These are phyloP conservation scores for Blastobotrys proliferans DNA, from an alignment of 1,139 yeast genomes.

Conservation along the genomic window DNA sequence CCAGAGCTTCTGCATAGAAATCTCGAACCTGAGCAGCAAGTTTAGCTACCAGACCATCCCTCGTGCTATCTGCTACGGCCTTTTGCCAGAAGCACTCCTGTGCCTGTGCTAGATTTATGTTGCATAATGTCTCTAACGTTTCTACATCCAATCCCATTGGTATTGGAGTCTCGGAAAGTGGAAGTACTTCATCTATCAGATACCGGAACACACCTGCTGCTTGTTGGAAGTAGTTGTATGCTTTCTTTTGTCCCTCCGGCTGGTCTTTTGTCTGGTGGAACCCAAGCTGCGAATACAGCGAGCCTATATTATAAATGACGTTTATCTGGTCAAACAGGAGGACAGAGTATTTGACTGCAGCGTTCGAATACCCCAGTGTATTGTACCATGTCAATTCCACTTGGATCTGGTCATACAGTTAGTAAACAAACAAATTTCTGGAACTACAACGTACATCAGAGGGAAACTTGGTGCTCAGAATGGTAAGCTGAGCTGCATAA, in stretches of 20 bases:
- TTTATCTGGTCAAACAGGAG: slow-evolving; percentile 56
- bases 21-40: slow-evolving; percentile 60
- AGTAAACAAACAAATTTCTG: background rate
- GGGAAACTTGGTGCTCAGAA: slow-evolving; percentile 42
- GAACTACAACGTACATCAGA: slow-evolving; percentile 31
- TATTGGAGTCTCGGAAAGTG: slow-evolving; percentile 25
- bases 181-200: slow-evolving; percentile 33
- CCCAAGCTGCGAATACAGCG: slow-evolving; percentile 57
- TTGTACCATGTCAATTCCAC: slow-evolving; percentile 69
- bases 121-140: slow-evolving; percentile 42
- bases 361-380: slow-evolving; percentile 53
- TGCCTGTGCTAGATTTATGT: slow-evolving; percentile 74
- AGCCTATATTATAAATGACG: slow-evolving; percentile 64
- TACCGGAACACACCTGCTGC: slow-evolving; percentile 66
- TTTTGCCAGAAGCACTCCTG: slow-evolving; percentile 84
- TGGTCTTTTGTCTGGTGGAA: slow-evolving; percentile 36
- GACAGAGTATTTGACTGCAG: slow-evolving; percentile 34
- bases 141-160: slow-evolving; percentile 45
- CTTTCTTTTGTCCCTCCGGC: slow-evolving; percentile 55
- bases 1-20: slow-evolving; percentile 49
- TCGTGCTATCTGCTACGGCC: slow-evolving; percentile 54
- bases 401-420: slow-evolving; percentile 17
- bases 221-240: slow-evolving; percentile 58
- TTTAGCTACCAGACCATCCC: slow-evolving; percentile 59
- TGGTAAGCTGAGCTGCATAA: slow-evolving; percentile 37